These are phyloP conservation scores for Arabidopsis hybrid DNA, from an alignment of 441 rosid genomes.

Conservation along the genomic window DNA sequence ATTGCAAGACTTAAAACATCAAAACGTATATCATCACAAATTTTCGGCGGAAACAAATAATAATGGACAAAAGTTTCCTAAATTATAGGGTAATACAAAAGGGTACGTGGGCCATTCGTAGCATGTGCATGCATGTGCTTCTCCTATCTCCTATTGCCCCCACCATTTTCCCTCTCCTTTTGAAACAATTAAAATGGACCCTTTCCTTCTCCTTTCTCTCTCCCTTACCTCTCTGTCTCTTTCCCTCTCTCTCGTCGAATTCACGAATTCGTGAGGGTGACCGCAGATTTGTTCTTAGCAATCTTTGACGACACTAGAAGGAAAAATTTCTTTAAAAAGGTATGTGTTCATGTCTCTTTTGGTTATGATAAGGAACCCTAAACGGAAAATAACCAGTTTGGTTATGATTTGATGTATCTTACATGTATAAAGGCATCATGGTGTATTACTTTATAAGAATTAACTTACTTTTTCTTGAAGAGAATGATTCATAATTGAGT, in stretches of 20 bases:
- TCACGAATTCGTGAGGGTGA: slow-evolving; percentile 32
- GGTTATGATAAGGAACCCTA: slow-evolving; percentile 35
- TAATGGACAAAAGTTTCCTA: slow-evolving; percentile 44
- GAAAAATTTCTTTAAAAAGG: slow-evolving; percentile 16
- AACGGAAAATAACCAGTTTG: neutral
- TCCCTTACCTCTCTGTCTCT: slow-evolving; percentile 35
- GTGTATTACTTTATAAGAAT: neutral
- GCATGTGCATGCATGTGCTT: slow-evolving; percentile 99
- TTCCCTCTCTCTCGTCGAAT: slow-evolving; percentile 15
- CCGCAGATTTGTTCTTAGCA: slow-evolving; percentile 24
- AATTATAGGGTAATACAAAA: slow-evolving; percentile 43
- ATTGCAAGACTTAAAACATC: slow-evolving; percentile 2
- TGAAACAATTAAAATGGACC: slow-evolving; percentile 61
- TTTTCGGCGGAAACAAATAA: slow-evolving; percentile 44
- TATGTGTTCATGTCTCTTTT: slow-evolving; percentile 37
- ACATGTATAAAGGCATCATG: slow-evolving; percentile 16
- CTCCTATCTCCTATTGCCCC: slow-evolving; percentile 74
- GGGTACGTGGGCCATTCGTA: slow-evolving; percentile 62
- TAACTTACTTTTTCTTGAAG: slow-evolving; percentile 4
- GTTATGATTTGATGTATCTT: slow-evolving; percentile 21
- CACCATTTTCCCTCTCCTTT: slow-evolving; percentile 66
- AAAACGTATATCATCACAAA: slow-evolving; percentile 27
- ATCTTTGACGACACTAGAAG: slow-evolving; percentile 24
- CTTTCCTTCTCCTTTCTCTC: slow-evolving; percentile 47
- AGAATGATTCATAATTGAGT: slow-evolving; percentile 10